These are phyloP conservation scores for Apiotrichum montevideense DNA, from an alignment of 1,284 basidiomycete genomes.

Conservation along the genomic window DNA sequence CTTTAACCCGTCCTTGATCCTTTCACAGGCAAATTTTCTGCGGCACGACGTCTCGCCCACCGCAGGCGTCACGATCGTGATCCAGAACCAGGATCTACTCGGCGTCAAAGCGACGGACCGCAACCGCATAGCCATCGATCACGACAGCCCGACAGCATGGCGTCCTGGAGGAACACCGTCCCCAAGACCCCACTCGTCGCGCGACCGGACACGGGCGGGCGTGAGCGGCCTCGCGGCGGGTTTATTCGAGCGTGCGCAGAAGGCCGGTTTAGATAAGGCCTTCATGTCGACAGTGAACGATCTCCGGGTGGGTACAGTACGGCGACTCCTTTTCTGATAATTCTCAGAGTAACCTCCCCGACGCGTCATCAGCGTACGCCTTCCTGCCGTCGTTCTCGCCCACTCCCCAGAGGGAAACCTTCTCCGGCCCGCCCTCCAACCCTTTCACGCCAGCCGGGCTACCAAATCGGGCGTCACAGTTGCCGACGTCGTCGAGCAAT, in stretches of 20 bases:
- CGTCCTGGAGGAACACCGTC: not conserved
- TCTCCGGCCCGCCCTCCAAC: not conserved
- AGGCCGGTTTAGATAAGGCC: constrained; percentile 45
- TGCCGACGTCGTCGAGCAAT: constrained; percentile 19
- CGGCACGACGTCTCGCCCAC: constrained; percentile 66
- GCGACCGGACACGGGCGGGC: constrained; percentile 12
- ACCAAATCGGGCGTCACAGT: constrained; percentile 17
- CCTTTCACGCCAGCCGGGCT: constrained; percentile 5
- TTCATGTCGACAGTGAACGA: constrained; percentile 44
- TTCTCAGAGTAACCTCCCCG: constrained; percentile 72
- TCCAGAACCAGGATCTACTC: constrained; percentile 73
- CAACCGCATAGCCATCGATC: not conserved
- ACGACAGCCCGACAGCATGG: not conserved
- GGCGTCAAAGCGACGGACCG: constrained; percentile 52
- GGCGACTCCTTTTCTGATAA: no score
- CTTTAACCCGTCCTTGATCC: constrained; percentile 56
- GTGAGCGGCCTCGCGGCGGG: constrained; percentile 42
- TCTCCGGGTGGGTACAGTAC: constrained; percentile 29
- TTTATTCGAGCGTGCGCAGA: constrained; percentile 45
- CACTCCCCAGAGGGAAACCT: not conserved
- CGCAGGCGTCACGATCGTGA: constrained; percentile 64
- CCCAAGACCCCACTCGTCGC: constrained; percentile 1
- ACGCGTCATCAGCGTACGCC: constrained; percentile 47
- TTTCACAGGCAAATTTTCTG: constrained; percentile 73
- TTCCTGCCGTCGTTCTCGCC: constrained; percentile 42